These are phyloP conservation scores for Penicillium desertorum DNA, from an alignment of 495 filamentous ascomycete genomes.

Conservation along the genomic window DNA sequence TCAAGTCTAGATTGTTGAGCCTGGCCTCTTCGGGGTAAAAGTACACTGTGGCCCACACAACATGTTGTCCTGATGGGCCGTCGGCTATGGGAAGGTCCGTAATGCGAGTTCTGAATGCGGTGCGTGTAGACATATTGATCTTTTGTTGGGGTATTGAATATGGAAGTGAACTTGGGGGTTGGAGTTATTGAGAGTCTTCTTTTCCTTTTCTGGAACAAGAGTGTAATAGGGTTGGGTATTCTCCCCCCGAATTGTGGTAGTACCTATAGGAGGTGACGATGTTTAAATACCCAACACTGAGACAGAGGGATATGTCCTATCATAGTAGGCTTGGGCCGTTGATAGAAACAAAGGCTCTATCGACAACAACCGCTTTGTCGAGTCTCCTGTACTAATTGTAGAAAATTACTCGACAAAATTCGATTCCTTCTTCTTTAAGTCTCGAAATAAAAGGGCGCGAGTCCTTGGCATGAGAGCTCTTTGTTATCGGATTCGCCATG, in stretches of 20 bases:
- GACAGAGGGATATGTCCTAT: not conserved
- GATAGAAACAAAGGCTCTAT: not conserved
- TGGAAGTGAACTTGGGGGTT: not conserved
- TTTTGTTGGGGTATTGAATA: too few species aligned
- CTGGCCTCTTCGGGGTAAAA: conserved; percentile 1
- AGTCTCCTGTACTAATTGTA: not conserved
- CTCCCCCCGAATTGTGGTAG: not conserved
- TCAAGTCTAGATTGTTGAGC: not conserved
- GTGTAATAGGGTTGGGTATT: not conserved
- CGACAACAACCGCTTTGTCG: not conserved
- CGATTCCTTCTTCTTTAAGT: not conserved
- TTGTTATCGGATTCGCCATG: not conserved
- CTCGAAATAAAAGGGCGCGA: not conserved
- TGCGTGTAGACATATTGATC: not conserved
- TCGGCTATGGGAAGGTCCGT: not conserved
- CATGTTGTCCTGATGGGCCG: not conserved
- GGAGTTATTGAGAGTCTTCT: not conserved
- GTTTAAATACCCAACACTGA: not conserved
- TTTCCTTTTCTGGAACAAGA: not conserved
- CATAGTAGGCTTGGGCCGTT: not conserved
- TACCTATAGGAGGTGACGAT: not conserved
- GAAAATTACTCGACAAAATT: not conserved
- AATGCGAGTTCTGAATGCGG: not conserved
- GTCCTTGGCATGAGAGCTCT: not conserved
- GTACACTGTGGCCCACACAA: conserved; percentile 2